Percentiles rank a stretch among this genome's conserved stretches.
Evolutionary conservation across 2,329 filamentous ascomycete species (phyloP).

Genomic region (Scedosporium dehoogii): DNA sequence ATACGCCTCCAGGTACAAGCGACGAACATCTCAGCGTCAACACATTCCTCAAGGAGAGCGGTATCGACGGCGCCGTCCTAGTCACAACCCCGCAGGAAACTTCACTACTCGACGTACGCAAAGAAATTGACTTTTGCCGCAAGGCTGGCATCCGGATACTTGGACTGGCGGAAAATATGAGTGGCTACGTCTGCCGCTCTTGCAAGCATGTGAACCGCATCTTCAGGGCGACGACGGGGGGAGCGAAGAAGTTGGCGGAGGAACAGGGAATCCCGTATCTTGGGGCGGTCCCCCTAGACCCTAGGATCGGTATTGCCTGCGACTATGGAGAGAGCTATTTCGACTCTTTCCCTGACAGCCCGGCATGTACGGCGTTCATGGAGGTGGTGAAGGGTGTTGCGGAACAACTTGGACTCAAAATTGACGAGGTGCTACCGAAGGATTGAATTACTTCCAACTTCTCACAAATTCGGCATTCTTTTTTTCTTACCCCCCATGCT

Average conservation of each 20-base stretch:
- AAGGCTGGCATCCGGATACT: conserved; percentile 87
- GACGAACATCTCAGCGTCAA: conserved; percentile 96
- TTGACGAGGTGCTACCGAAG: conserved; percentile 30
- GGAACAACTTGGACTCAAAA: conserved; percentile 52
- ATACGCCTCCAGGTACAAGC: conserved; percentile 89
- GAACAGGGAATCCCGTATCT: conserved; percentile 86
- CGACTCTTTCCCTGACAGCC: conserved; percentile 86
- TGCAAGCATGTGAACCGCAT: conserved; percentile 78
- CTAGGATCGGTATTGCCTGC: conserved; percentile 89
- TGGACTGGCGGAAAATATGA: conserved; percentile 96
- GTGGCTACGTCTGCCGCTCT: conserved; percentile 88
- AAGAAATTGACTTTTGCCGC: conserved; percentile 94
- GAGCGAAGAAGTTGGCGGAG: conserved; percentile 66
- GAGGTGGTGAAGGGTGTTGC: conserved; percentile 68
- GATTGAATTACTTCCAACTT: neutral
- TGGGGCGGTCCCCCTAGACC: conserved; percentile 83
- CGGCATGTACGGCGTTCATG: conserved; percentile 74
- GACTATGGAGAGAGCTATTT: conserved; percentile 98
- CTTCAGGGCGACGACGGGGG: conserved; percentile 84
- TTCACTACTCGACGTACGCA: conserved; percentile 80
- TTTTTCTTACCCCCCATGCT: neutral
- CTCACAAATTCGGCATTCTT: neutral
- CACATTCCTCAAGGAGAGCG: conserved; percentile 78
- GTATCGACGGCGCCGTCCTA: conserved; percentile 86
- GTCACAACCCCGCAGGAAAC: conserved; percentile 96